Base-by-base conservation (phyloP, 2,329 filamentous ascomycete species). In the Cercospora sp. region DNA sequence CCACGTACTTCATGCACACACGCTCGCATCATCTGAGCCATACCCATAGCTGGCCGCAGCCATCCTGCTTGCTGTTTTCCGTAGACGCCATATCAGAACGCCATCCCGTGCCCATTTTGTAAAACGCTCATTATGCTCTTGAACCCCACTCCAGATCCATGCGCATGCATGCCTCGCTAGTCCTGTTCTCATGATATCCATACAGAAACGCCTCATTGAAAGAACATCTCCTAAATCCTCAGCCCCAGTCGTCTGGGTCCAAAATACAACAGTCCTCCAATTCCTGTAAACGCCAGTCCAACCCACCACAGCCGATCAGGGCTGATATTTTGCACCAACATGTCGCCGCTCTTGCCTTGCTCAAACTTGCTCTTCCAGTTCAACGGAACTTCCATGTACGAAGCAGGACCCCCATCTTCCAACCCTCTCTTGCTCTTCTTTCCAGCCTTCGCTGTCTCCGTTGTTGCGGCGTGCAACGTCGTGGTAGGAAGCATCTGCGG, bases 401-500 rank as follows among this genome's bases (percentile, higher is more conserved):
- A 51, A 51, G 53, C 26, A n/a, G 26, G 26, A 6, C 1, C 45
- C n/a, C 69, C 67, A 37, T 18, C 43, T 18, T 75, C 74, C 12
- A 74, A 69, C 10, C 72, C 71, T 26, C 75, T 68, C 73, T 77
- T 75, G 13, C 32, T 58, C 51, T 64, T 64, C 30, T 21, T 57
- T 16, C 34, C 24, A 7, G 65, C 45, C 62, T 81, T 82, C 9
- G 67, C 66, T 53, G 76, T 78, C 3, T 80, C 78, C 13, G 79
- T 79, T 3, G 77, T 76, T 21, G 80, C 76, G 21, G 89, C 87
- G 74, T 91, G 89, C 68, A 92, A 81, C 0, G 88, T 90, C 10
- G 83, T 82, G 3, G 89, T 91, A 1, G 90, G 89, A 5, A 91
- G 85, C 89, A 92, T 92, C 74, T 88, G 80, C 0, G 90, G 89